Conservation (phyloP, 805 yeast species). For the Grigorovia jiainica region DNA sequence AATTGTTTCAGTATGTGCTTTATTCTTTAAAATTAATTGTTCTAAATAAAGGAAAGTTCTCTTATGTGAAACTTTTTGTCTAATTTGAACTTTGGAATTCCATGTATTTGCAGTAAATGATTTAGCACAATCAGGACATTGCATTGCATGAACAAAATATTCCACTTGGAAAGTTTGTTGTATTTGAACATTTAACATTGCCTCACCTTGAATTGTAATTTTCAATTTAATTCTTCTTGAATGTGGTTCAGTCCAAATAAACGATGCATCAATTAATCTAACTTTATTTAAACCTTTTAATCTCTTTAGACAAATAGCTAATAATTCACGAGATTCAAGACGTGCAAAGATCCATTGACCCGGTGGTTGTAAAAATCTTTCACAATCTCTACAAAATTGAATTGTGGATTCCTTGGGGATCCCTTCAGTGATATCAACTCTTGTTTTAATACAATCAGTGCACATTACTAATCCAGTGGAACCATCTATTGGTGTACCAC, state of each 20-base stretch:
- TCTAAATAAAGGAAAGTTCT: conserved; percentile 93
- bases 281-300: conserved; percentile 81
- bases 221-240: conserved; percentile 88
- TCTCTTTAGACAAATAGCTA: conserved; percentile 82
- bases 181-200: conserved; percentile 78
- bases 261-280: conserved; percentile 83
- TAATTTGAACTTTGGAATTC: conserved; percentile 94
- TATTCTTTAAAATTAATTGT: conserved; percentile 85
- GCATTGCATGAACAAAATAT: conserved; percentile 89
- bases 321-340: conserved; percentile 82
- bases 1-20: conserved; percentile 88
- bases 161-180: conserved; percentile 95
- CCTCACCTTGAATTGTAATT: conserved; percentile 93
- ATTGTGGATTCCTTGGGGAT: conserved; percentile 88
- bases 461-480: conserved; percentile 91
- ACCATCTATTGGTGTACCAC: conserved; percentile 98
- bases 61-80: conserved; percentile 97
- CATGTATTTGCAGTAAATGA: conserved; percentile 94
- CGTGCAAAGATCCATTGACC: conserved; percentile 85
- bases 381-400: conserved; percentile 95
- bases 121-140: conserved; percentile 97
- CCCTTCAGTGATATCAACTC: conserved; percentile 88
- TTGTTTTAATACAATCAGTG: conserved; percentile 88
- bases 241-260: conserved; percentile 99
- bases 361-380: conserved; percentile 91